A percentile compares a stretch with the other conserved stretches of the same genome.
These are phyloP conservation scores for Yarrowia yakushimensis DNA, from an alignment of 805 yeast genomes.

Conservation along the genomic window DNA sequence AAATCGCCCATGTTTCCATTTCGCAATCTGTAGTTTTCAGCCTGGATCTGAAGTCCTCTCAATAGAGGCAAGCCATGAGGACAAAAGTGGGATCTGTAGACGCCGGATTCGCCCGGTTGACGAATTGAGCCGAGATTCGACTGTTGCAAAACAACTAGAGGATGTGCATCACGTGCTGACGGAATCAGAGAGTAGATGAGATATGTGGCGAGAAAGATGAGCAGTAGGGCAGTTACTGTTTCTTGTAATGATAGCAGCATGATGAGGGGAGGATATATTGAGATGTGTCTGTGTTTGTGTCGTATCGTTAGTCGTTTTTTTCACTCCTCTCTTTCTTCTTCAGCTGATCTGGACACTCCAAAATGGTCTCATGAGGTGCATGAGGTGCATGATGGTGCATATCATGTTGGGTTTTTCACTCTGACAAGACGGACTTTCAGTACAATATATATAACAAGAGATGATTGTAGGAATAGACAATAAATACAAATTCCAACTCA, in stretches of 20 bases:
- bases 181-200: slow-evolving; percentile 28
- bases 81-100: slow-evolving; percentile 68
- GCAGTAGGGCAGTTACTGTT: background rate
- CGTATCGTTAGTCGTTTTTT: background rate
- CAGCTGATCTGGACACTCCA: background rate
- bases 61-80: slow-evolving; percentile 68
- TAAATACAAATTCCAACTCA: too few relatives aligned
- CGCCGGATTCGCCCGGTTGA: slow-evolving; percentile 65
- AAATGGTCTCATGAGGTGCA: background rate
- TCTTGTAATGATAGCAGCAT: background rate
- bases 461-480: background rate
- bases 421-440: too few relatives aligned
- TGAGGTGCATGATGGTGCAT: background rate
- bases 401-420: too few relatives aligned
- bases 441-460: too few relatives aligned
- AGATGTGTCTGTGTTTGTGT: background rate
- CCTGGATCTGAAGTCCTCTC: slow-evolving; percentile 59
- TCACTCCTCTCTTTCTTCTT: background rate
- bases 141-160: slow-evolving; percentile 46
- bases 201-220: slow-evolving; percentile 7
- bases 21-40: slow-evolving; percentile 42
- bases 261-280: background rate
- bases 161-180: slow-evolving; percentile 39
- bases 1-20: slow-evolving; percentile 74
- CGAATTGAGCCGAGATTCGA: slow-evolving; percentile 63